A percentile compares a stretch with the other conserved stretches of the same genome.
Evolutionary conservation across 352 stramenopile species (phyloP).

Genomic region (Phytophthora tubulina): DNA sequence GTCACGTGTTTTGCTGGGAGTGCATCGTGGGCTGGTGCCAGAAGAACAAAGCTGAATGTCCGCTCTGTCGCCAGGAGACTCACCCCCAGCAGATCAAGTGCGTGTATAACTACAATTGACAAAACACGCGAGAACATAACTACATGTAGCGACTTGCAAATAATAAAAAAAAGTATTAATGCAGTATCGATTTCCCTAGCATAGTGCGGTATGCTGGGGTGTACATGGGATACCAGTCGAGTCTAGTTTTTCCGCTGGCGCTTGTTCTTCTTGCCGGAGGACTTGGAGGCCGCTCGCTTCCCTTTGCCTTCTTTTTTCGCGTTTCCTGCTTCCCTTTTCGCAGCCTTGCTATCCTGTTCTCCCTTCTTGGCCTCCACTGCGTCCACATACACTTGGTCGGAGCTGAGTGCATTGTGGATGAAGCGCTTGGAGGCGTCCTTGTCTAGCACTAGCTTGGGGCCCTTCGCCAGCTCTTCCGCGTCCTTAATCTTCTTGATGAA

Average conservation of each 20-base stretch:
- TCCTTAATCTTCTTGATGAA: constrained; percentile 93
- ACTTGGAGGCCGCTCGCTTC: constrained; percentile 36
- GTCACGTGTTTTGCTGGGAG: constrained; percentile 94
- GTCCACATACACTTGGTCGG: constrained; percentile 86
- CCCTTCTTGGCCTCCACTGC: constrained; percentile 66
- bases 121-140: neutral
- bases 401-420: constrained; percentile 86
- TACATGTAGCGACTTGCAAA: constrained; percentile 11
- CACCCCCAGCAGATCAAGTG: constrained; percentile 93
- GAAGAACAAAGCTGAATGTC: constrained; percentile 92
- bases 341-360: constrained; percentile 28
- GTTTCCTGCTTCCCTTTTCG: constrained; percentile 42
- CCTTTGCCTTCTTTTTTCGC: constrained; percentile 48
- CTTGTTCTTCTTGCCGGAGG: constrained; percentile 63
- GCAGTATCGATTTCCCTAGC: constrained; percentile 34
- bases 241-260: constrained; percentile 57
- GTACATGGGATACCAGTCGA: neutral
- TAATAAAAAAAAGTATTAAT: constrained; percentile 34
- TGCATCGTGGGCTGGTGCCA: constrained; percentile 95
- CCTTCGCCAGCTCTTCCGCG: constrained; percentile 84
- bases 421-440: constrained; percentile 85
- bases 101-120: constrained; percentile 91
- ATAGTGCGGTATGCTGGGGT: neutral
- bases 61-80: constrained; percentile 88
- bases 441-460: constrained; percentile 78